Evolutionary conservation across 352 stramenopile genomes (phyloP).

Genomic region (Thraustochytrium sp.): DNA sequence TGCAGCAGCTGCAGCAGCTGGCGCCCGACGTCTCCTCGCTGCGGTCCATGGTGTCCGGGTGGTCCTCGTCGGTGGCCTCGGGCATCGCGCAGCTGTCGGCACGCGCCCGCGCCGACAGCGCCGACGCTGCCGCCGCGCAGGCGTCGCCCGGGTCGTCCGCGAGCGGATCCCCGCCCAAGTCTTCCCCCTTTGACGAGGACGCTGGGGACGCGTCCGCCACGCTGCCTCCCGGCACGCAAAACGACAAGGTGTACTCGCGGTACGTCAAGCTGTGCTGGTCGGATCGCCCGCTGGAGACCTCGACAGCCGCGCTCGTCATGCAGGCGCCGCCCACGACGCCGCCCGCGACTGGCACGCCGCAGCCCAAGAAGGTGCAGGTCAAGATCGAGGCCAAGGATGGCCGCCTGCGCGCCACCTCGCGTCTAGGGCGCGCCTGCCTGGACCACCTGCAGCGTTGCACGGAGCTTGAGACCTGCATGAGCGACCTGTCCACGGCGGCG

Average conservation of each 20-base stretch:
- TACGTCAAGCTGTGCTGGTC: neutral
- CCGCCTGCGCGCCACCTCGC: neutral
- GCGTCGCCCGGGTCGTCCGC: too few species aligned
- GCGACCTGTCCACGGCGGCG: neutral
- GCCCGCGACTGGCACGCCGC: neutral
- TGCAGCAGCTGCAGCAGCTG: neutral
- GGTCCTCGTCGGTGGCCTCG: neutral
- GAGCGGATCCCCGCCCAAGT: neutral
- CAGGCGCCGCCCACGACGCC: neutral
- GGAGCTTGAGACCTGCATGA: neutral
- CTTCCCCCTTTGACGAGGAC: neutral
- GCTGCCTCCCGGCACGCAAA: neutral
- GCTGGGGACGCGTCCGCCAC: neutral
- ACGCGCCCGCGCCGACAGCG: neutral
- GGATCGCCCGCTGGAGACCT: neutral
- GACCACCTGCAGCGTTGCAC: neutral
- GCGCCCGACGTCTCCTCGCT: neutral
- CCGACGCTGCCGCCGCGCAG: too few species aligned
- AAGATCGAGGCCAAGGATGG: conserved; percentile 6
- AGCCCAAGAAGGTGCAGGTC: neutral
- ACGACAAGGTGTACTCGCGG: neutral
- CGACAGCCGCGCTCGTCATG: neutral
- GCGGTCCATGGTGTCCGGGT: neutral
- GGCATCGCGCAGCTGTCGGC: neutral
- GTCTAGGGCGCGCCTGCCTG: neutral